Evolutionary conservation across 805 yeast genomes (phyloP).

Genomic region (Candida methanosorbosa): DNA sequence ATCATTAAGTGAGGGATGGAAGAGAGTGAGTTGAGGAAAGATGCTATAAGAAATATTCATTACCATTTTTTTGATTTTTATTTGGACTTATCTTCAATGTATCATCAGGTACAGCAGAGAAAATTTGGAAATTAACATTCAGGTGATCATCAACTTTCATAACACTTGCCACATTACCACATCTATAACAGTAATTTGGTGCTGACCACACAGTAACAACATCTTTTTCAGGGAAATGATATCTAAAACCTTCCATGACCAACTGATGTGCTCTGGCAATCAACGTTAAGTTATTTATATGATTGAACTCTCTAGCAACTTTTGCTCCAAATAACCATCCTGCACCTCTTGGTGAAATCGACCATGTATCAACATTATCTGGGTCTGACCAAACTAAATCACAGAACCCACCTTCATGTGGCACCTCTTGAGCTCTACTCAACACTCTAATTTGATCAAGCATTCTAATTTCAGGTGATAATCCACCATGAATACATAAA

Average conservation of each 20-base stretch:
- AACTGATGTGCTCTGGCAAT: constrained; percentile 97
- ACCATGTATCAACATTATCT: constrained; percentile 97
- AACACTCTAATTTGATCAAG: constrained; percentile 91
- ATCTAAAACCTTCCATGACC: constrained; percentile 97
- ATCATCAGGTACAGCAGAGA: constrained; percentile 92
- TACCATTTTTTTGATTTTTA: constrained; percentile 26
- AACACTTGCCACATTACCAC: constrained; percentile 97
- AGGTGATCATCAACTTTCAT: constrained; percentile 89
- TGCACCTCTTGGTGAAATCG: constrained; percentile 96
- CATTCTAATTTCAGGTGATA: constrained; percentile 96
- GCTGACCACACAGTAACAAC: constrained; percentile 99
- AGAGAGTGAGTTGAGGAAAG: neutral
- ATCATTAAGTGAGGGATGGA: neutral
- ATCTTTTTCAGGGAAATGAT: constrained; percentile 92
- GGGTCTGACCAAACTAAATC: constrained; percentile 98
- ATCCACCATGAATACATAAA: constrained; percentile 94
- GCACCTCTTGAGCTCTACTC: constrained; percentile 95
- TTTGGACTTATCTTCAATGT: constrained; percentile 27
- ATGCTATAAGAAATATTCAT: constrained; percentile 26
- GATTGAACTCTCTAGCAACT: constrained; percentile 93
- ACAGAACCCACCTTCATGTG: constrained; percentile 98
- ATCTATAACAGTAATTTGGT: constrained; percentile 93
- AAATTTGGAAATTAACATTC: constrained; percentile 86
- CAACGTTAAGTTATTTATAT: constrained; percentile 78
- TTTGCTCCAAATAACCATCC: constrained; percentile 96